Base-by-base conservation (phyloP, 2,329 filamentous ascomycete genomes). In the Aspergillus versicolor region DNA sequence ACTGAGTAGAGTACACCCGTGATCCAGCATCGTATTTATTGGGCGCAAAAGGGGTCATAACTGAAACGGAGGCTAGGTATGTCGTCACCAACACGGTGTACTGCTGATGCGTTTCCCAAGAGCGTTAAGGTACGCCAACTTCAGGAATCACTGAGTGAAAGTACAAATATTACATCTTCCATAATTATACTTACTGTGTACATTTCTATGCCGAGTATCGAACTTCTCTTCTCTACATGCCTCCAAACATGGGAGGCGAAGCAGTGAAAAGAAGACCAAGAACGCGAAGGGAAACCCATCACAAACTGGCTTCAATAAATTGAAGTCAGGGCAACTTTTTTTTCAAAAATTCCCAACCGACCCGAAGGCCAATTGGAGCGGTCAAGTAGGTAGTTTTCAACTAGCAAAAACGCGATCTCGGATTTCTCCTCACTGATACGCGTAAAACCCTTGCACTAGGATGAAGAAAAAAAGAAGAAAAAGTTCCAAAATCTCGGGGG, bases 331-430 rank as follows among this genome's bases (percentile, higher is more conserved):
- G 65, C 65, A 68, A 52, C 58, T 65, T 56, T n/a, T 63, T 69
- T n/a, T 81, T 83, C 88, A 91, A 91, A 91, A 88, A 91, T 91
- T 91, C 88, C 88, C 82, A 83, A 79, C 78, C 84, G 83, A 82
- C 81, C 83, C 81, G 79, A 80, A 82, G 84, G 83, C 87, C 85
- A 84, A 82, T 78, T 82, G 81, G 81, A 92, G 88, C 82, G 82
- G 88, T 90, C 88, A 89, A 84, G 81, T 82, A 73, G 79, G 81
- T 89, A 90, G 88, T 89, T 90, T 89, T 89, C 88, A 90, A 90
- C 87, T 89, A 91, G 88, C 88, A 91, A 90, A 89, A 90, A 90
- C 83, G 84, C 84, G 83, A 84, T 85, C 87, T 91, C 89, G 85
- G 89, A 91, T 86, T 84, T 86, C 87, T 90, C 88, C 86, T 91